Percentiles rank a stretch among this genome's conserved stretches.
Evolutionary conservation across 164 flowering plant species (phyloP).

Genomic region (Nymphaea thermarum): DNA sequence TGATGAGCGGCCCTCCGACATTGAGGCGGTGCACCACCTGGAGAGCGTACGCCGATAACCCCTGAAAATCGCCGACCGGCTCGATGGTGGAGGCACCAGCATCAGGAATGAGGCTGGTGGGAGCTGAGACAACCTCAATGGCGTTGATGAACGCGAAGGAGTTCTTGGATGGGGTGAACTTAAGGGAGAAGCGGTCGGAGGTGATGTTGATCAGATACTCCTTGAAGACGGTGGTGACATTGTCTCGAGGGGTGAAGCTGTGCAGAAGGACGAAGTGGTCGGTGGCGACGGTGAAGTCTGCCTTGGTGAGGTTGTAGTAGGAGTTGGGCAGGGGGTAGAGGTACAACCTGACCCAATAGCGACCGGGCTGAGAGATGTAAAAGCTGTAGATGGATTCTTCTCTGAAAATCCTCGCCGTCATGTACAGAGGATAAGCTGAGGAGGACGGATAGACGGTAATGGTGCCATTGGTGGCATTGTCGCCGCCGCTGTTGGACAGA

Average conservation of each 20-base stretch:
- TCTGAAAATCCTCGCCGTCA: slow-evolving; percentile 43
- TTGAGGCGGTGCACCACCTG: slow-evolving; percentile 51
- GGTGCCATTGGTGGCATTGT: slow-evolving; percentile 6
- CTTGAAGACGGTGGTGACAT: slow-evolving; percentile 25
- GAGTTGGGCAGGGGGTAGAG: slow-evolving; percentile 55
- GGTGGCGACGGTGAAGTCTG: slow-evolving; percentile 50
- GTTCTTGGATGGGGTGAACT: slow-evolving; percentile 42
- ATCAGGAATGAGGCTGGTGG: slow-evolving; percentile 44
- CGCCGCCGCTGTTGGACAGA: not conserved
- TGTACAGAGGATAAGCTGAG: slow-evolving; percentile 25
- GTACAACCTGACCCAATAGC: slow-evolving; percentile 64
- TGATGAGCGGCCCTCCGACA: slow-evolving; percentile 50
- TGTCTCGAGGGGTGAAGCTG: slow-evolving; percentile 33
- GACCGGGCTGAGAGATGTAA: slow-evolving; percentile 33
- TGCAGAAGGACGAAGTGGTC: slow-evolving; percentile 47
- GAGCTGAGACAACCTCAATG: slow-evolving; percentile 63
- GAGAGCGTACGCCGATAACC: slow-evolving; percentile 29
- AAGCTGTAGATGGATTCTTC: slow-evolving; percentile 40
- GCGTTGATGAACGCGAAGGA: slow-evolving; percentile 71
- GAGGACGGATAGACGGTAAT: slow-evolving; percentile 20
- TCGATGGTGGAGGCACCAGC: slow-evolving; percentile 28
- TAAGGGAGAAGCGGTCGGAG: slow-evolving; percentile 32
- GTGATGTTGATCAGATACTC: slow-evolving; percentile 55
- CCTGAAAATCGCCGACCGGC: slow-evolving; percentile 28
- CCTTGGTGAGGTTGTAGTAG: slow-evolving; percentile 26